Base-by-base conservation (phyloP, 495 filamentous ascomycete species). In the Pseudoneurospora amorphoporcata region DNA sequence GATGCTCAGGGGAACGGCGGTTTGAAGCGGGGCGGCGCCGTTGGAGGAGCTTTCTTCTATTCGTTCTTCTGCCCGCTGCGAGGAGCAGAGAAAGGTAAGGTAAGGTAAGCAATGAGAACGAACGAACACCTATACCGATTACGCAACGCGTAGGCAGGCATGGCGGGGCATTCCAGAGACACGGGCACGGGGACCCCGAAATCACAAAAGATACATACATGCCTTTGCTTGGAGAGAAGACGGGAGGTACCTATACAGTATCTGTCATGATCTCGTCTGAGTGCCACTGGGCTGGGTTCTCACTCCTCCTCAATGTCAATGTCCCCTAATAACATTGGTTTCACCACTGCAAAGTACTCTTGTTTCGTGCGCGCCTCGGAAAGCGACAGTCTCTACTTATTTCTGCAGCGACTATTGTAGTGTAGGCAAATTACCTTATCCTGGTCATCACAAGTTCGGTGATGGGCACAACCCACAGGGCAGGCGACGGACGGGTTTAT, bases 341-440 rank as follows among this genome's bases (percentile, higher is more conserved):
- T 72, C 75, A 76, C 76, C 70, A 72, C 68, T 72, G 72, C 72
- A 72, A 73, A 73, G 72, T 72, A 76, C 74, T 65, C 72, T 74
- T 72, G 76, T 69, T 69, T 74, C 53, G 76, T 77, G 76, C 76
- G 72, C 69, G 72, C 69, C 71, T 32, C 70, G 74, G 75, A 71
- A 73, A 53, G 75, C 71, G 71, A 76, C 74, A 75, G 69, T 71
- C 69, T 74, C 72, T 61, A 73, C 72, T 69, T 70, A 19, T 16
- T 68, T 42, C 68, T 69, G 68, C 71, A 72, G 40, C 37, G 32
- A 39, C 23, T 32, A 73, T 39, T 45, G 72, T 61, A 73, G 53
- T 5, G 12, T 16, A 61, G 53, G 53, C 53, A 58, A 58, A 61
- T 32, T 61, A 35, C 53, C 53, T 8, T 2, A 61, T 61, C 53